A percentile compares a stretch with the other conserved stretches of the same genome.
Conservation (phyloP, 345 rosid species). For the Odontarrhena argentea region DNA sequence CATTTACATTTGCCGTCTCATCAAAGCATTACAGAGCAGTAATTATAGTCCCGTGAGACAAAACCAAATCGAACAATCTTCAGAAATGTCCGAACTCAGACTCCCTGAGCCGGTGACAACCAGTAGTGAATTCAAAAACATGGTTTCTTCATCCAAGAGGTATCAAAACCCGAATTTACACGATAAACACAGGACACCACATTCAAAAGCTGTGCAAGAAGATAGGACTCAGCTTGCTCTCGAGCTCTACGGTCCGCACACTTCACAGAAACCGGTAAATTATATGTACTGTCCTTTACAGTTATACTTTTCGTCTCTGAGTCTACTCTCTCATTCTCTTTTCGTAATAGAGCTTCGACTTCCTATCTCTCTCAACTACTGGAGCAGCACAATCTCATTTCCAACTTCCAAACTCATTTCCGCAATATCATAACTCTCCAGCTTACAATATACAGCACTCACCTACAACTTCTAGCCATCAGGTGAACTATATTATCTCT, state of each 20-base stretch:
- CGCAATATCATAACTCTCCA: slow-evolving; percentile 45
- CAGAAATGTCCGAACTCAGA: slow-evolving; percentile 42
- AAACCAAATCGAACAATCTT: slow-evolving; percentile 40
- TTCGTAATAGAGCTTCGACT: slow-evolving; percentile 56
- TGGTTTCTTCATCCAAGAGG: not conserved
- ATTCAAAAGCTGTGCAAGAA: slow-evolving; percentile 27
- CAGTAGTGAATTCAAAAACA: slow-evolving; percentile 15
- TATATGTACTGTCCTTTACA: slow-evolving; percentile 12
- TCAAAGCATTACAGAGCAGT: slow-evolving; percentile 45
- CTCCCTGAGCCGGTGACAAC: slow-evolving; percentile 34
- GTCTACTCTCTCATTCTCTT: slow-evolving; percentile 30
- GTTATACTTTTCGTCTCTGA: slow-evolving; percentile 15
- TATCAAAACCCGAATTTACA: slow-evolving; percentile 29
- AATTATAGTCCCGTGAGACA: slow-evolving; percentile 44
- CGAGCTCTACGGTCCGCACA: slow-evolving; percentile 22
- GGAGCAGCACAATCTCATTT: slow-evolving; percentile 46
- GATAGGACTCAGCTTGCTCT: slow-evolving; percentile 31
- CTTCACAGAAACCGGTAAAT: slow-evolving; percentile 54
- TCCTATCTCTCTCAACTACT: slow-evolving; percentile 57
- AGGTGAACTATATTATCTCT: slow-evolving; percentile 45
- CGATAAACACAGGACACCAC: slow-evolving; percentile 26
- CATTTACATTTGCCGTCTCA: slow-evolving; percentile 65
- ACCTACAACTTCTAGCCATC: slow-evolving; percentile 50
- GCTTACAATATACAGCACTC: slow-evolving; percentile 51
- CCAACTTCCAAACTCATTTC: slow-evolving; percentile 44